Base-by-base conservation (phyloP, 2,329 filamentous ascomycete genomes). In the Verticillium alfalfae region DNA sequence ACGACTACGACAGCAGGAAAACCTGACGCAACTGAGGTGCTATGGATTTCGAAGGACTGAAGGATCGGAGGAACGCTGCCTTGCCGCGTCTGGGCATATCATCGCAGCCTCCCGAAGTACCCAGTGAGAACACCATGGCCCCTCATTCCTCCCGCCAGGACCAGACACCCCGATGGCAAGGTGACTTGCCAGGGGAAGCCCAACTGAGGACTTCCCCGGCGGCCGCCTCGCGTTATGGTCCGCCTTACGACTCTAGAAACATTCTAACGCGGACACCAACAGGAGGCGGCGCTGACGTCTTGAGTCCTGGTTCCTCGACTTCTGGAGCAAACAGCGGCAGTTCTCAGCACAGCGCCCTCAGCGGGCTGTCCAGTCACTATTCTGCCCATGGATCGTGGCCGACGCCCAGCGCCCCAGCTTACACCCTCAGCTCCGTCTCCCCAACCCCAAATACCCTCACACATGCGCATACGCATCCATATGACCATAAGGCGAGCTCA, bases 281-380 rank as follows among this genome's bases (percentile, higher is more conserved):
- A 80, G 83, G 82, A 74, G 78, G 77, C 63, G 70, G 82, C 63
- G 78, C 79, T 67, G 88, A 90, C 75, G 81, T 84, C 70, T 75
- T 90, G 69, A 87, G 81, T 76, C 87, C 81, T 64, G 81, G 80
- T 67, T 83, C 86, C 34, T 84, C 86, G 61, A 84, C 86, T 36
- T 84, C 86, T 61, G 84, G 84, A 66, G 79, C 88, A 60, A 84
- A 88, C 67, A 87, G 81, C 65, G 81, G 79, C 70, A 85, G 83
- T 71, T 84, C 84, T 15, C 80, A 81, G 61, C 36, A 52, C 22
- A 64, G 62, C 59, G 64, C 64, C 26, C 58, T 54, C 16, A 59
- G 57, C 63, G 70, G 72, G 57, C 70, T 79, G 57, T 69, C 73
- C 56, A 82, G 85, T 49, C 90, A 88, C 69, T 73, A 77, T 56